phyloP scores from a whole-genome alignment of 345 rosid species.

The Heritiera littoralis region DNA sequence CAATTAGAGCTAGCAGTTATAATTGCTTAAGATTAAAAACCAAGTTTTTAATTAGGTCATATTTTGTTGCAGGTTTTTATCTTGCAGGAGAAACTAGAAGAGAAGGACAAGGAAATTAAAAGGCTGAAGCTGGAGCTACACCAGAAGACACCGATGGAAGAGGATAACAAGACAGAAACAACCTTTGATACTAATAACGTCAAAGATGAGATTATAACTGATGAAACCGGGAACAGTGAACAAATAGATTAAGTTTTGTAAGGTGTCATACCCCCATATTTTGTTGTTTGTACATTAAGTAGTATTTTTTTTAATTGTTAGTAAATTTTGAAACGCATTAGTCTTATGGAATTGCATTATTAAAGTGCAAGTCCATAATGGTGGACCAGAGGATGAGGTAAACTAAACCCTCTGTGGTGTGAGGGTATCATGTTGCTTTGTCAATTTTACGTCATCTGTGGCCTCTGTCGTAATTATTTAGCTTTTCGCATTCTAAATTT shows the following conservation, averaged over 20 bases:
- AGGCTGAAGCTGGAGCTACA: constrained; percentile 48
- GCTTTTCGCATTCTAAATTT: background rate
- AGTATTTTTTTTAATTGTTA: background rate
- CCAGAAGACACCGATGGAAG: constrained; percentile 35
- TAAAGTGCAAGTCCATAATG: background rate
- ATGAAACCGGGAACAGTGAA: constrained; percentile 29
- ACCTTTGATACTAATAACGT: constrained; percentile 32
- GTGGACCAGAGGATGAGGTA: background rate
- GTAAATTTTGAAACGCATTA: background rate
- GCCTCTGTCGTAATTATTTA: background rate
- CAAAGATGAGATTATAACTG: constrained; percentile 29
- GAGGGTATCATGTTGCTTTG: background rate
- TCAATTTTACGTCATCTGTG: background rate
- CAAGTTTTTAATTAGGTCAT: background rate
- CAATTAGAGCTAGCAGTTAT: background rate
- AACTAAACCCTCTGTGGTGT: background rate
- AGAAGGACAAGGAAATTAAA: constrained; percentile 55
- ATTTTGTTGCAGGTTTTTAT: constrained; percentile 54
- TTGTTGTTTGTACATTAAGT: constrained; percentile 32
- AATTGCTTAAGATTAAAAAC: background rate
- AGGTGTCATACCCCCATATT: constrained; percentile 4
- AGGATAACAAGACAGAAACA: constrained; percentile 33
- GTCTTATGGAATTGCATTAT: background rate
- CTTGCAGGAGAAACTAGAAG: constrained; percentile 70
- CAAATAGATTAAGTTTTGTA: constrained; percentile 28